Base-by-base conservation (phyloP, 345 rosid genomes). In the Laguncularia racemosa region DNA sequence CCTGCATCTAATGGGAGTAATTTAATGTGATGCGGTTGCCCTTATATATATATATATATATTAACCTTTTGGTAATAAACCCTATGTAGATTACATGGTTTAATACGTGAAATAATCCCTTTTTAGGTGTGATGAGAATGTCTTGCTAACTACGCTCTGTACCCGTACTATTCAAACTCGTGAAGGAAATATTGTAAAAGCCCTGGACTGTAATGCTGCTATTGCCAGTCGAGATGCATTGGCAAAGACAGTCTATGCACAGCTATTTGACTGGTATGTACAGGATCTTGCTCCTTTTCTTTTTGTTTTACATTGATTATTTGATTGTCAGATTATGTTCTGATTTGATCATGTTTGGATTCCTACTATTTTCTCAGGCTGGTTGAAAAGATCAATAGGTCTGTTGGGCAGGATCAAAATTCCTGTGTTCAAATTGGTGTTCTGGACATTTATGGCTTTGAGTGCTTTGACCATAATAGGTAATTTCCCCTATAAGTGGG, bases 371-470 rank as follows among this genome's bases (percentile, higher is more conserved):
- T 59, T 55, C 53, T 55, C 75, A 93, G 99, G 97, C 81, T 93
- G 71, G 99, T 93, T 68, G 85, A 89, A 52, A 93, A 89, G 79
- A 81, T 93, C 63, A 93, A 93, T 69, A 79, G 62, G 56, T 89
- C 99, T 48, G 96, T 89, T 59, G 97, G 97, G 69, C 99, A 93
- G 76, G 99, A 93, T 68, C 72, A 63, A 47, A 65, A 79, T 57
- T 89, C 99, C 16, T 66, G 54, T 69, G 61, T 80, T 18, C 95
- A 84, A 76, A 86, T 93, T 68, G 97, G 99, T 62, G 93, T 93
- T 56, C 73, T 93, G 74, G 99, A 93, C 79, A 93, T 93, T 64
- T 93, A 93, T 71, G 99, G 99, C 56, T 93, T 93, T 75, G 99
- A 93, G 65, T 86, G 99, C 78, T 93, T 93, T 60, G 83, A 79